Conservation (phyloP, 1,139 yeast genomes). For the Meyerozyma athensensis region DNA sequence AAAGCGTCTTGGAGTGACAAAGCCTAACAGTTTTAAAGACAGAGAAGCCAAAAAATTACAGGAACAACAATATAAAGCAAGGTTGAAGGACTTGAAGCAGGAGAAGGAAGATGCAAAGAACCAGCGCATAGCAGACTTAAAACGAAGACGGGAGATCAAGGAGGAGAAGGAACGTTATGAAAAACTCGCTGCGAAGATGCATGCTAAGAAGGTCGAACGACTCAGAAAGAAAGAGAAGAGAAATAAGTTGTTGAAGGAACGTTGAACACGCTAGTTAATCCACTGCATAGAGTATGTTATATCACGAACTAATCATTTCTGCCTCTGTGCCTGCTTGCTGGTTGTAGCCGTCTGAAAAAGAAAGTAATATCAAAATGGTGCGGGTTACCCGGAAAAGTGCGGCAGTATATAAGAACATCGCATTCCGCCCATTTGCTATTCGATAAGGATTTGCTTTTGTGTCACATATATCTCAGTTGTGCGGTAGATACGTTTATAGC, state of each 20-base stretch:
- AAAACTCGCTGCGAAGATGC: conserved; percentile 66
- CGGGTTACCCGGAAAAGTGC: conserved; percentile 25
- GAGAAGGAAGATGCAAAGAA: conserved; percentile 56
- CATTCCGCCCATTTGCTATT: conserved; percentile 12
- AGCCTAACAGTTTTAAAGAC: conserved; percentile 17
- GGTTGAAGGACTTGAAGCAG: conserved; percentile 52
- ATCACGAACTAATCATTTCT: background rate
- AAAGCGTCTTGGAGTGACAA: conserved; percentile 11
- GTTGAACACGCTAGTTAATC: conserved; percentile 28
- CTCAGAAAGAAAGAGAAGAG: conserved; percentile 78
- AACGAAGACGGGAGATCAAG: conserved; percentile 63
- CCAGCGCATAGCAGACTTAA: conserved; percentile 47
- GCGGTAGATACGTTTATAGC: conserved; percentile 3
- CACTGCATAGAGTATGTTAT: background rate
- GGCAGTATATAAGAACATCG: conserved; percentile 23
- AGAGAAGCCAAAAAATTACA: conserved; percentile 35
- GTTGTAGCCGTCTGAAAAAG: background rate
- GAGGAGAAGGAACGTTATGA: conserved; percentile 75
- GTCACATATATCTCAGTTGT: conserved; percentile 5
- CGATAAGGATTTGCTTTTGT: conserved; percentile 8
- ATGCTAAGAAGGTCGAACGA: conserved; percentile 74
- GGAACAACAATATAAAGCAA: conserved; percentile 45
- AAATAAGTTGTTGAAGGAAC: conserved; percentile 71
- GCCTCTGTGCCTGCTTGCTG: background rate
- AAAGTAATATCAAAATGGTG: conserved; percentile 2